A percentile compares a stretch with the other conserved stretches of the same genome.
These are phyloP conservation scores for Pseudonectria foliicola DNA, from an alignment of 2,329 filamentous ascomycete genomes.

Conservation along the genomic window DNA sequence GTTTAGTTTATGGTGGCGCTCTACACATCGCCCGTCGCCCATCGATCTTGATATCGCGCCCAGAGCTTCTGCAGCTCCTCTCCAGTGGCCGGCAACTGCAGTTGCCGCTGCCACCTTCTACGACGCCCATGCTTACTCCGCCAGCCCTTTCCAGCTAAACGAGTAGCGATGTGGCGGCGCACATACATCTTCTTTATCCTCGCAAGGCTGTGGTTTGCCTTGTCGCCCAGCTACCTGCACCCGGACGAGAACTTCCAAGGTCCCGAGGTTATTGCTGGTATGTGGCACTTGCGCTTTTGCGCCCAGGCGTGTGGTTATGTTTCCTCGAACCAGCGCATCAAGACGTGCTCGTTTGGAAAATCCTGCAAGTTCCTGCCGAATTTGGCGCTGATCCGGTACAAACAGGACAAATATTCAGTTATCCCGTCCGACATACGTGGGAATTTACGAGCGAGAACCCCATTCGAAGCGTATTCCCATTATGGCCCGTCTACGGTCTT, in stretches of 20 bases:
- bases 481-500: slow-evolving; percentile 92
- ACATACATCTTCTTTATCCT: slow-evolving; percentile 78
- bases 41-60: too few species aligned
- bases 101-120: slow-evolving; percentile 13
- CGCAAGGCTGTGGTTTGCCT: slow-evolving; percentile 85
- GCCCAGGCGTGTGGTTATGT: neutral
- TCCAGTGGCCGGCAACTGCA: slow-evolving; percentile 6
- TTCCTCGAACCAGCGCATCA: neutral
- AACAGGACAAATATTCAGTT: slow-evolving; percentile 83
- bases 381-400: neutral
- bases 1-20: too few species aligned
- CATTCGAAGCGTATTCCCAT: slow-evolving; percentile 89
- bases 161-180: slow-evolving; percentile 74
- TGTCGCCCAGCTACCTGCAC: slow-evolving; percentile 93
- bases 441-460: slow-evolving; percentile 86
- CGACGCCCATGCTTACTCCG: slow-evolving; percentile 22
- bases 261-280: slow-evolving; percentile 94
- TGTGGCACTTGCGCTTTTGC: slow-evolving; percentile 24
- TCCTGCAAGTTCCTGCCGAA: neutral
- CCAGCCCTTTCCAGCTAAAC: slow-evolving; percentile 13
- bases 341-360: neutral
- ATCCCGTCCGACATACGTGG: slow-evolving; percentile 86
- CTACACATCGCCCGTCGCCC: too few species aligned
- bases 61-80: neutral
- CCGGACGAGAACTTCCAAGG: slow-evolving; percentile 99